Base-by-base conservation (phyloP, 106 monocot genomes). In the Apostasia shenzhenica region DNA sequence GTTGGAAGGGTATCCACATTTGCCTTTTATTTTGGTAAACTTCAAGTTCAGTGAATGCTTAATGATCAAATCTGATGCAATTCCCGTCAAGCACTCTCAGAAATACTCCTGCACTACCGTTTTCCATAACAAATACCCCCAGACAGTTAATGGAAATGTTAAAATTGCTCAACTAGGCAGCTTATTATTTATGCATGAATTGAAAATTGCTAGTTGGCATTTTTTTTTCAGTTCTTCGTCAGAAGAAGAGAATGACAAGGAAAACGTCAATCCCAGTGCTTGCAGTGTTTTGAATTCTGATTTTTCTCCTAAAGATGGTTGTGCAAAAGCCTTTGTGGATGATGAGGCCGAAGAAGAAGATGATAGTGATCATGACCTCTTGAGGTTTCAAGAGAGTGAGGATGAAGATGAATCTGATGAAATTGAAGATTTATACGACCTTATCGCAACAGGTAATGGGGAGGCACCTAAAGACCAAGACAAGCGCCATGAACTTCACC, bases 281-380 rank as follows among this genome's bases (percentile, higher is more conserved):
- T 57, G 37, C 48, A 68, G 73, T 58, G 45, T 67, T 65, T 42
- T 51, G 26, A 42, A 68, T 50, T 65, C 72, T 54, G 77, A 77
- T 66, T 57, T 65, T 4, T 77, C 72, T 77, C 75, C 75, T 14
- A 78, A 82, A 71, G 55, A 52, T 65, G 73, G 59, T 55, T 67
- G 76, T 78, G 84, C 59, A 48, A 90, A 97, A 75, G 75, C 71
- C 68, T 99, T 87, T 85, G 40, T 99, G 9, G 97, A 99, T 79
- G 97, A 90, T 59, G 97, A 99, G 65, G 97, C 97, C 57, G 97
- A 99, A 76, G 97, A 99, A 83, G 88, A 88, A 81, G 88, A 92
- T 79, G 88, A 92, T 54, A 85, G 92, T 62, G 92, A 92, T 55
- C 73, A 88, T 77, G 85, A 92, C 53, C 8, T 83, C 2, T 63